Evolutionary conservation across 371 early-diverging fungal species (phyloP).

Genomic region (Batrachochytrium dendrobatidis): DNA sequence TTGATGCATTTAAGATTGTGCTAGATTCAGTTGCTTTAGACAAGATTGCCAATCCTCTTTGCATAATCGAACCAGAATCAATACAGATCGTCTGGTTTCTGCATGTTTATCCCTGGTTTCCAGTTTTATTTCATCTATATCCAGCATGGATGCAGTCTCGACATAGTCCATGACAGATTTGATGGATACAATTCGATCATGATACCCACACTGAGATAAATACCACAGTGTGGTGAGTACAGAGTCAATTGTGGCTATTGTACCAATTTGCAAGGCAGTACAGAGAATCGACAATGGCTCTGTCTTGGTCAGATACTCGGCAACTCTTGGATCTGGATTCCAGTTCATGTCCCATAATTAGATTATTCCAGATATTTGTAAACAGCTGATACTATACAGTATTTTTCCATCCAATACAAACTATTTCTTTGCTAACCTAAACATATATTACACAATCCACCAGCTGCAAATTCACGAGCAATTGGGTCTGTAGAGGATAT

Average conservation of each 20-base stretch:
- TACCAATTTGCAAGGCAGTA: background rate
- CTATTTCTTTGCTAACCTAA: background rate
- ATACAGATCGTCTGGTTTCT: too few relatives aligned
- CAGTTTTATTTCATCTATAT: background rate
- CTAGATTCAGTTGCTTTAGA: background rate
- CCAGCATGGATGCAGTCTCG: background rate
- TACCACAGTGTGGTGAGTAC: conserved; percentile 1
- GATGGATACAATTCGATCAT: background rate
- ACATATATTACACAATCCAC: background rate
- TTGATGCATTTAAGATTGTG: too few relatives aligned
- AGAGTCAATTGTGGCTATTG: background rate
- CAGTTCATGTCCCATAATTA: background rate
- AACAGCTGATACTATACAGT: background rate
- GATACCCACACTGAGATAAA: conserved; percentile 2
- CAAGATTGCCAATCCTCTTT: too few relatives aligned
- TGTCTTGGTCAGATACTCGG: background rate
- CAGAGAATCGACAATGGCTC: background rate
- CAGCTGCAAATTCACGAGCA: background rate
- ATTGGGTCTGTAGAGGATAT: background rate
- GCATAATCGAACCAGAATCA: too few relatives aligned
- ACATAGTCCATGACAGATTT: background rate
- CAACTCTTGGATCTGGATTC: background rate
- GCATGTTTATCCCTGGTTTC: too few relatives aligned
- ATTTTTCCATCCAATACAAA: background rate
- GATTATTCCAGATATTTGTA: background rate